Evolutionary conservation across 768 basidiomycete species (phyloP), one percentile per base, ranked within the genome.

Genomic region (Pulveroboletus sp.): DNA sequence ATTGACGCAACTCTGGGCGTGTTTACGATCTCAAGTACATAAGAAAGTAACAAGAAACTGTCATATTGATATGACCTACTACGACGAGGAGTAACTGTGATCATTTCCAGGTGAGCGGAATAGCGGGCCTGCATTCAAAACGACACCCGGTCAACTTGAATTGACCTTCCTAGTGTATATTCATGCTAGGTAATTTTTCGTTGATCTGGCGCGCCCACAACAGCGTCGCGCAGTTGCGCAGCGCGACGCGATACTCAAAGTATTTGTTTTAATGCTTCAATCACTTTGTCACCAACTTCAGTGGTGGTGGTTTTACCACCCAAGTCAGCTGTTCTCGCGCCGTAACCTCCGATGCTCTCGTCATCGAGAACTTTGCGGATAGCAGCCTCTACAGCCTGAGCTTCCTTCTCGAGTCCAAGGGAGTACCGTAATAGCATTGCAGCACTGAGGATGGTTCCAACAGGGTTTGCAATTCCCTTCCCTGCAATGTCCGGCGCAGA

Each of bases 401-500:
- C 96, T 60, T 90, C 84, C 57, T 76, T 80, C 53, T 92, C 89
- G 48, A 93, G 76, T 24, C 91, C 91, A 28, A 99, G 83, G 26
- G 95, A 98, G 71, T 98, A 99, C 39, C 94, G 83, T 45, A 96
- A 76, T 53, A 96, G 83, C 84, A 96, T 82, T 13, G 93, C 93
- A 15, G 87, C 88, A 46, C 91, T 93, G 51, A 96, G 86, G 66
- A 96, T 95, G 14, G 93, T 94, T 46, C 93, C 93, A 60, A 96
- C 82, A 32, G 93, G 93, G 66, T 96, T 96, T 57, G 93, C 93
- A 60, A 94, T 91, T 15, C 89, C 88, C 67, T 89, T 75, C 1
- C 91, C 92, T n/a, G 93, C 90, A 54, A 96, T 96, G 63, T 95
- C 93, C 45, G 93, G 93, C 1, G 93, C 93, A 38, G 91, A 92